A percentile compares a stretch with the other conserved stretches of the same genome.
Conservation (phyloP, 2,329 filamentous ascomycete genomes). For the Ilyonectria mors-panacis region DNA sequence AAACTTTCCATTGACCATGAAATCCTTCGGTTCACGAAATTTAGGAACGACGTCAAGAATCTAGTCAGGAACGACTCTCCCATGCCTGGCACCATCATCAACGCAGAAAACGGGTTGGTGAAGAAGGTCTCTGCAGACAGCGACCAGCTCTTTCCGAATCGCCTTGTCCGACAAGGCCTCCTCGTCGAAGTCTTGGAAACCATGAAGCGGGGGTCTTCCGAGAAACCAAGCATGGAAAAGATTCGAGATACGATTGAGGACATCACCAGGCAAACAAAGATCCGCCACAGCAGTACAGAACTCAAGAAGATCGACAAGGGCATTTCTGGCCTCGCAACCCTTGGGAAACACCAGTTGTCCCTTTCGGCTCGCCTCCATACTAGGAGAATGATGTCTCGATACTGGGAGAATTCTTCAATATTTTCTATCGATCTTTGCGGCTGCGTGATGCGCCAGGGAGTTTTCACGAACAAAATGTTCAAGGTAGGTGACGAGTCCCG, state of each 20-base stretch:
- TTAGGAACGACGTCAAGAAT: neutral
- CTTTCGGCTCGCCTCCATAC: neutral
- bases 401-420: conserved; percentile 57
- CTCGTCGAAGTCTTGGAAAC: neutral
- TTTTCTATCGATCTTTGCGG: conserved; percentile 58
- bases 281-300: conserved; percentile 58
- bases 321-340: neutral
- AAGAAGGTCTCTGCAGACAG: neutral
- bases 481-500: neutral
- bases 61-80: neutral
- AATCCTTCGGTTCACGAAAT: conserved; percentile 1
- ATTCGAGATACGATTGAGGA: conserved; percentile 63
- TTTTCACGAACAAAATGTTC: conserved; percentile 54
- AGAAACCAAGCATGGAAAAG: conserved; percentile 63
- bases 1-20: neutral
- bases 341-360: neutral
- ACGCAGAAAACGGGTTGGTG: neutral
- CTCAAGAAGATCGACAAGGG: conserved; percentile 26
- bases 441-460: conserved; percentile 59
- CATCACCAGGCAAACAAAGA: conserved; percentile 67
- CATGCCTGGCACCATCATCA: neutral
- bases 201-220: neutral
- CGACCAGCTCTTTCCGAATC: neutral
- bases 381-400: conserved; percentile 56
- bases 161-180: neutral